phyloP scores from a whole-genome alignment of 176 grass and related monocot genomes.

The Carex cristatella region DNA sequence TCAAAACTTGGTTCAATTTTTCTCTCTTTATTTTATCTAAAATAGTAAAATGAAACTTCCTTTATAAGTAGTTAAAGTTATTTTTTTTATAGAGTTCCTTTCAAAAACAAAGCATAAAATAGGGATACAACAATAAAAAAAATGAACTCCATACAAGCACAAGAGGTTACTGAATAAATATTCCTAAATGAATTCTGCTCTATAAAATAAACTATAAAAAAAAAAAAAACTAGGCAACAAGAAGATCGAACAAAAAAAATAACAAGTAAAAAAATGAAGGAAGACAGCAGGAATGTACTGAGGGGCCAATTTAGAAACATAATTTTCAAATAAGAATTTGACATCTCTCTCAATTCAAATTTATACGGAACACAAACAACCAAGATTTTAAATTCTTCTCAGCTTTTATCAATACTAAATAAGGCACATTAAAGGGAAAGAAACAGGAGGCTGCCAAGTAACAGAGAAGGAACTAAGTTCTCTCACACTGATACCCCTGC shows the following conservation, averaged over 20 bases:
- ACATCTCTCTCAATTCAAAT: slow-evolving; percentile 16
- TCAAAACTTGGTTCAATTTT: too few species aligned
- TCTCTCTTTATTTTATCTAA: too few species aligned
- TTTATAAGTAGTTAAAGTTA: too few species aligned
- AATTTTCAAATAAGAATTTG: neutral
- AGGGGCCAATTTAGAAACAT: neutral
- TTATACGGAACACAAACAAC: neutral
- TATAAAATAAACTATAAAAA: neutral
- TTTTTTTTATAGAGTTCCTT: too few species aligned
- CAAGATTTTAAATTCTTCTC: slow-evolving; percentile 13
- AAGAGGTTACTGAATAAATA: neutral
- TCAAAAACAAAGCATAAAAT: too few species aligned
- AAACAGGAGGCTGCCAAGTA: neutral
- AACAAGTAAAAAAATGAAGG: neutral
- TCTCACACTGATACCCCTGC: neutral
- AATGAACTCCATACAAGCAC: neutral
- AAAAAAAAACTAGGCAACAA: neutral
- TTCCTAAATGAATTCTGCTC: neutral
- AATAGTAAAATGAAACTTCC: too few species aligned
- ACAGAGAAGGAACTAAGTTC: slow-evolving; percentile 1
- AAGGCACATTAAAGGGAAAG: neutral
- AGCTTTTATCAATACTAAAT: slow-evolving; percentile 1
- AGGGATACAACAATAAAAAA: neutral
- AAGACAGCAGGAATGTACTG: neutral
- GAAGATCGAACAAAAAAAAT: neutral